Evolutionary conservation across 1,284 basidiomycete species (phyloP).

Genomic region (Macrocybe sp.): DNA sequence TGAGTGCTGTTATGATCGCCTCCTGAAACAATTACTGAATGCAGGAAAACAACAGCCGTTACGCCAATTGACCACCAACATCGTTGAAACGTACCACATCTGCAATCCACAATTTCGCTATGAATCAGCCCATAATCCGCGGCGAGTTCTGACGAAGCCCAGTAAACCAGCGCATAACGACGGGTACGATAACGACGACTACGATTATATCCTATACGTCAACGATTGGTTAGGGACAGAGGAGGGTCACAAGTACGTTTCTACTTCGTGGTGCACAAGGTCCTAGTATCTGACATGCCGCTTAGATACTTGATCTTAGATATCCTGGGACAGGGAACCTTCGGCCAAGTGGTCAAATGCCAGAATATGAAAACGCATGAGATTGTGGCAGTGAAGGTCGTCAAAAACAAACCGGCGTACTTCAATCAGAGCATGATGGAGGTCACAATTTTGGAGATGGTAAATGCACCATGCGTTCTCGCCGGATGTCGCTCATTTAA

Average conservation of each 20-base stretch:
- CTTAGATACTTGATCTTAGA: slow-evolving; percentile 94
- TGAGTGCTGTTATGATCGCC: slow-evolving; percentile 27
- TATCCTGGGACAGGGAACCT: slow-evolving; percentile 96
- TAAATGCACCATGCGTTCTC: slow-evolving; percentile 37
- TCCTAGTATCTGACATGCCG: slow-evolving; percentile 8
- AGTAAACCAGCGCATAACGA: slow-evolving; percentile 93
- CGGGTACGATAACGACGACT: slow-evolving; percentile 95
- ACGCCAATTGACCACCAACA: slow-evolving; percentile 81
- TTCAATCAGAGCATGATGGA: slow-evolving; percentile 99
- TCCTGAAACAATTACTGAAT: slow-evolving; percentile 12
- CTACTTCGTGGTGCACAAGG: slow-evolving; percentile 1
- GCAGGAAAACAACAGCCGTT: slow-evolving; percentile 53
- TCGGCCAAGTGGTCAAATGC: slow-evolving; percentile 99
- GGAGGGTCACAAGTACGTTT: slow-evolving; percentile 82
- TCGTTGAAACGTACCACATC: slow-evolving; percentile 86
- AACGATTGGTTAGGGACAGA: slow-evolving; percentile 93
- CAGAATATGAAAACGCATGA: slow-evolving; percentile 99
- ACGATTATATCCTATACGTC: slow-evolving; percentile 96
- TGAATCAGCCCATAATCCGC: slow-evolving; percentile 88
- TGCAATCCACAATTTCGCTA: slow-evolving; percentile 93
- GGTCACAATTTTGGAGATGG: slow-evolving; percentile 94
- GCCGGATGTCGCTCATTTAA: slow-evolving; percentile 16
- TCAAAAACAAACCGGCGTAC: slow-evolving; percentile 99
- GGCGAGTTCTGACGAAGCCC: slow-evolving; percentile 92
- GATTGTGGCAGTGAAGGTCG: slow-evolving; percentile 97